These are phyloP conservation scores for Ilex aquifolium DNA, from an alignment of 257 asterid genomes.

Conservation along the genomic window DNA sequence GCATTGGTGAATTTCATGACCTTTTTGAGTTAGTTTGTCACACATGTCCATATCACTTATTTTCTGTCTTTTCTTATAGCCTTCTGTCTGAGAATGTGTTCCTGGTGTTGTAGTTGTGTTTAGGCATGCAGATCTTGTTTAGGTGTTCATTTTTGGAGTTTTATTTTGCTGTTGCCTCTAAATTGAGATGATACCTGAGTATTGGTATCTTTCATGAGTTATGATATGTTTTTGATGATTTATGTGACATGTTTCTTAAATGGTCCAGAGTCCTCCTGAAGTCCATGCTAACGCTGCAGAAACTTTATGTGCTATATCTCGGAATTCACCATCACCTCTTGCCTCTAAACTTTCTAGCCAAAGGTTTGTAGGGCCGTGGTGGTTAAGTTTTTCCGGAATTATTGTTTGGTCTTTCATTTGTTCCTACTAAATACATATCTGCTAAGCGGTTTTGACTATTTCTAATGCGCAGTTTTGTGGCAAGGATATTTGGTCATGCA, in stretches of 20 bases:
- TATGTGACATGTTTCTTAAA: not conserved
- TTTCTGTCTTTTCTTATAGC: no score
- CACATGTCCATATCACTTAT: no score
- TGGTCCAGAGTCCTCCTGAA: constrained; percentile 77
- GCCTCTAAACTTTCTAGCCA: constrained; percentile 88
- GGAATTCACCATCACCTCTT: constrained; percentile 80
- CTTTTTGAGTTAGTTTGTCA: no score
- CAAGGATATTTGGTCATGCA: constrained; percentile 82
- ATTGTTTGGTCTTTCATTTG: not conserved
- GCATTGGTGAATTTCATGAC: no score
- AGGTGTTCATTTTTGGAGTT: no score
- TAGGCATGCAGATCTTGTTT: no score
- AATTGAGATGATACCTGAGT: no score
- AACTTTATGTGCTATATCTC: constrained; percentile 83
- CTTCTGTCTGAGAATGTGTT: no score
- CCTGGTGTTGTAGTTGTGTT: no score
- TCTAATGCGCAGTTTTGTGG: constrained; percentile 64
- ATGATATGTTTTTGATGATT: no score
- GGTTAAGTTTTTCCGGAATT: constrained; percentile 9
- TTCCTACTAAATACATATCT: constrained; percentile 4
- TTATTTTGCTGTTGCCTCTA: no score
- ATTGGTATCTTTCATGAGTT: no score
- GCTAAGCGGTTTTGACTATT: constrained; percentile 13
- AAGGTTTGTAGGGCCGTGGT: constrained; percentile 43
- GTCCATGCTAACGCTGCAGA: constrained; percentile 98